These are phyloP conservation scores for Fusarium neocosmosporiellum DNA, from an alignment of 2,329 filamentous ascomycete genomes.

Conservation along the genomic window DNA sequence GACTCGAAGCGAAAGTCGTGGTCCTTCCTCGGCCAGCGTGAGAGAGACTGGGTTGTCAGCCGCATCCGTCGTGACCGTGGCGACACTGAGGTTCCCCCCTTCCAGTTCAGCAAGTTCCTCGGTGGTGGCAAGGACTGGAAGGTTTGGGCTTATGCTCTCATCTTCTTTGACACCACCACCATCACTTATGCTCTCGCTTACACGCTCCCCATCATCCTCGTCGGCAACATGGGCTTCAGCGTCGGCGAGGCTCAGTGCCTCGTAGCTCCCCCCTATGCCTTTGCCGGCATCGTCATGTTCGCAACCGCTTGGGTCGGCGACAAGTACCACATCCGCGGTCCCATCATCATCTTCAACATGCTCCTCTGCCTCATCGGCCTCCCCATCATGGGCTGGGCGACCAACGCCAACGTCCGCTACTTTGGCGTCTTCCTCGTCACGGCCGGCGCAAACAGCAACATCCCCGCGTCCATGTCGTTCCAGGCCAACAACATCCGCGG, in stretches of 20 bases:
- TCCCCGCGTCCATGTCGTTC: conserved; percentile 80
- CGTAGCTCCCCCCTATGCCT: conserved; percentile 74
- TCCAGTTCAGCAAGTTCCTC: conserved; percentile 61
- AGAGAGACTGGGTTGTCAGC: conserved; percentile 64
- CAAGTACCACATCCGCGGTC: conserved; percentile 72
- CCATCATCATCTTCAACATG: conserved; percentile 74
- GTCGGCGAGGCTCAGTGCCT: conserved; percentile 75
- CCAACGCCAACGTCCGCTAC: conserved; percentile 69
- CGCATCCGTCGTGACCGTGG: conserved; percentile 68
- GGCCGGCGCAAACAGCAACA: conserved; percentile 80
- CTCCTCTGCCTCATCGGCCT: conserved; percentile 75
- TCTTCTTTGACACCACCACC: conserved; percentile 75
- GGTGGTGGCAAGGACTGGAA: conserved; percentile 62
- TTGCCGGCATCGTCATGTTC: conserved; percentile 73
- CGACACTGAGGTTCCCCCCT: conserved; percentile 65
- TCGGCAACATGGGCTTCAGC: conserved; percentile 70
- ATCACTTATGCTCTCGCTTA: conserved; percentile 81
- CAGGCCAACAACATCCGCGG: conserved; percentile 90
- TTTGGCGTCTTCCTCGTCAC: conserved; percentile 82
- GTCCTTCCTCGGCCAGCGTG: conserved; percentile 63
- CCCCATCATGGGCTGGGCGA: conserved; percentile 77
- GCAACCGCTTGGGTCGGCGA: conserved; percentile 72
- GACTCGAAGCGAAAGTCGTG: conserved; percentile 64
- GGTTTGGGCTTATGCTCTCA: conserved; percentile 71
- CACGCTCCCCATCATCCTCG: conserved; percentile 81